phyloP scores from a whole-genome alignment of 345 rosid genomes.

The Tarenaya hassleriana region DNA sequence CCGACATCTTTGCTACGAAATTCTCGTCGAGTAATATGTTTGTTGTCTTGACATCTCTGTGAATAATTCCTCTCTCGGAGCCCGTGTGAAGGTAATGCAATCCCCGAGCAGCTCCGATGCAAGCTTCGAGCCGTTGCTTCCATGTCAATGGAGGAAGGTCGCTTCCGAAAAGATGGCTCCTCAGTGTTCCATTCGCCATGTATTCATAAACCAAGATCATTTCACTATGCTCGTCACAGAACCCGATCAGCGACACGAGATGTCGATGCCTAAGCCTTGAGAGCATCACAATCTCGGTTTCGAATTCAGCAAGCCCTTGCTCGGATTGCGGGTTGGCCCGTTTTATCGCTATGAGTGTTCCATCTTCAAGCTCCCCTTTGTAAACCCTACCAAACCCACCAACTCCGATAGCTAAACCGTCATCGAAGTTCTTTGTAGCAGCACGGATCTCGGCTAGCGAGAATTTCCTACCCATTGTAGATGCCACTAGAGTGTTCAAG shows the following conservation, averaged over 20 bases:
- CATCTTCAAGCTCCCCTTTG: constrained; percentile 74
- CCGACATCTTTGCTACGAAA: constrained; percentile 85
- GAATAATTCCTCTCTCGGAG: constrained; percentile 79
- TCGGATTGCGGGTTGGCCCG: constrained; percentile 84
- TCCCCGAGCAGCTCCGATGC: constrained; percentile 81
- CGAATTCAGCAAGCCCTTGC: constrained; percentile 82
- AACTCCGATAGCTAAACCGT: constrained; percentile 64
- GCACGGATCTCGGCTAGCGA: constrained; percentile 63
- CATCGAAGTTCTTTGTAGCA: constrained; percentile 77
- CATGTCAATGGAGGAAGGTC: constrained; percentile 64
- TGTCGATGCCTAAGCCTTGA: constrained; percentile 87
- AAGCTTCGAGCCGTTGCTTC: constrained; percentile 77
- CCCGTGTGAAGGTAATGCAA: constrained; percentile 95
- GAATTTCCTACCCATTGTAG: constrained; percentile 51
- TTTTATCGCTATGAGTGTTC: constrained; percentile 70
- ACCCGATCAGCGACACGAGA: constrained; percentile 81
- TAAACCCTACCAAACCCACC: constrained; percentile 92
- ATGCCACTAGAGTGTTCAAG: constrained; percentile 31
- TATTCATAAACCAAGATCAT: constrained; percentile 94
- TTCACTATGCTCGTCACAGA: constrained; percentile 80
- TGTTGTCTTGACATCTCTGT: constrained; percentile 86
- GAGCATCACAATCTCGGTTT: constrained; percentile 87
- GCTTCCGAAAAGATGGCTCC: constrained; percentile 79
- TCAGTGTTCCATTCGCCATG: constrained; percentile 80
- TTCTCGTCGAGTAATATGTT: constrained; percentile 73